A percentile compares a stretch with the other conserved stretches of the same genome.
Evolutionary conservation across 257 asterid genomes (phyloP).

Genomic region (Euphrasia confusa): DNA sequence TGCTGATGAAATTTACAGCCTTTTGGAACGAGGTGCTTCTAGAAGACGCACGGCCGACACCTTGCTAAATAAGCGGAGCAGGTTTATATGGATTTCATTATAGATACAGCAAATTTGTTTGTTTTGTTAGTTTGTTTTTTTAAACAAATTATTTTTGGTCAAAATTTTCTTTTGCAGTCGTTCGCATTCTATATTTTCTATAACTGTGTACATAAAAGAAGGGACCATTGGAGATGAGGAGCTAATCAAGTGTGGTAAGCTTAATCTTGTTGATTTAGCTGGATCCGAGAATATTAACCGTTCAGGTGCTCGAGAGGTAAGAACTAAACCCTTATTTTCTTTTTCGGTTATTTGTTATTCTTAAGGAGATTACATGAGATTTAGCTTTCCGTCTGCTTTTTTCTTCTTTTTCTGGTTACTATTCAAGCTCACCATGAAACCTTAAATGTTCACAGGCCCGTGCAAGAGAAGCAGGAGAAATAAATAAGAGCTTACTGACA

Average conservation of each 20-base stretch:
- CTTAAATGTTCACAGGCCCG: slow-evolving; percentile 46
- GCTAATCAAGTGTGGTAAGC: slow-evolving; percentile 82
- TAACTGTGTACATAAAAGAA: slow-evolving; percentile 73
- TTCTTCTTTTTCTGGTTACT: slow-evolving; percentile 9
- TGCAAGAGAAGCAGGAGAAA: slow-evolving; percentile 94
- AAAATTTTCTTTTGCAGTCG: slow-evolving; percentile 46
- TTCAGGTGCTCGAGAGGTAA: slow-evolving; percentile 85
- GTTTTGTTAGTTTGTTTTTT: neutral
- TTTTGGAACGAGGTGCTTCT: slow-evolving; percentile 76
- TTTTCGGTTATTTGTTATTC: neutral
- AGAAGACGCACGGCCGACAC: slow-evolving; percentile 84
- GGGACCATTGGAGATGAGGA: slow-evolving; percentile 71
- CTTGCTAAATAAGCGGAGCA: slow-evolving; percentile 71
- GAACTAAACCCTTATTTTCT: neutral
- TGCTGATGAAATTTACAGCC: slow-evolving; percentile 69
- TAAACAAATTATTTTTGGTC: neutral
- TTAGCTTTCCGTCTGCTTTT: slow-evolving; percentile 1
- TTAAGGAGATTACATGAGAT: neutral
- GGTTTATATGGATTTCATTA: slow-evolving; percentile 32
- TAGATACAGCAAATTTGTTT: neutral
- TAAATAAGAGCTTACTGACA: slow-evolving; percentile 81
- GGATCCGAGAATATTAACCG: slow-evolving; percentile 86
- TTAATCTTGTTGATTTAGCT: slow-evolving; percentile 87
- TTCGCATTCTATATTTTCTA: slow-evolving; percentile 79
- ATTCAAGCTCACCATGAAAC: slow-evolving; percentile 19